Percentiles rank a stretch among this genome's conserved stretches.
Evolutionary conservation across 768 basidiomycete genomes (phyloP).

Genomic region (Boletus reticuloceps): DNA sequence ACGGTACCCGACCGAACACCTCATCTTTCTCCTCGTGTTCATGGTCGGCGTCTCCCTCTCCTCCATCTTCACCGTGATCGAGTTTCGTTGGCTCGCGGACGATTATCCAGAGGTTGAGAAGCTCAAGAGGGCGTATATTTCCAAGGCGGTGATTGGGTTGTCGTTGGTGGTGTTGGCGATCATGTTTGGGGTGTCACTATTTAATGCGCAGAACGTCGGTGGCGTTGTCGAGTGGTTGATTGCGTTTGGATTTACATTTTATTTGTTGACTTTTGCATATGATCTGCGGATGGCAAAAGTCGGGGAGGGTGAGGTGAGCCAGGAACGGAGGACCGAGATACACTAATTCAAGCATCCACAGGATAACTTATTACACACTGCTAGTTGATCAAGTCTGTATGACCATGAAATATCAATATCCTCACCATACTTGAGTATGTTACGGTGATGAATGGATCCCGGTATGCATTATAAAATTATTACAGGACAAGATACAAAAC

Average conservation of each 20-base stretch:
- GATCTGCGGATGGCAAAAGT: slow-evolving; percentile 61
- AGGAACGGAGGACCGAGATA: not conserved
- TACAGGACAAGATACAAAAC: too few species aligned
- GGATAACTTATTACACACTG: too few species aligned
- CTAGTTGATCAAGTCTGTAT: too few species aligned
- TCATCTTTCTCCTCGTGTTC: slow-evolving; percentile 67
- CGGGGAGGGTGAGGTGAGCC: not conserved
- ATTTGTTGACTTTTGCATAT: slow-evolving; percentile 68
- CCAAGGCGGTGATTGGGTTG: slow-evolving; percentile 59
- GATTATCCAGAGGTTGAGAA: slow-evolving; percentile 45
- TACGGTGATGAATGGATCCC: too few species aligned
- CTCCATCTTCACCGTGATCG: slow-evolving; percentile 70
- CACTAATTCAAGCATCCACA: not conserved
- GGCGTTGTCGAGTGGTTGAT: slow-evolving; percentile 77
- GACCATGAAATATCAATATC: too few species aligned
- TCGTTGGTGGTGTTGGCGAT: slow-evolving; percentile 60
- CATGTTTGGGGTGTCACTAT: slow-evolving; percentile 58
- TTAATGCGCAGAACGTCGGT: slow-evolving; percentile 44
- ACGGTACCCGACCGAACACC: slow-evolving; percentile 49
- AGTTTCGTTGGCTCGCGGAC: slow-evolving; percentile 66
- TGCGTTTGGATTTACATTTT: slow-evolving; percentile 69
- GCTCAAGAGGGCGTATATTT: slow-evolving; percentile 53
- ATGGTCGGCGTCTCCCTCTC: slow-evolving; percentile 69
- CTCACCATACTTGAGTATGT: too few species aligned
- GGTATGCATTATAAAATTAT: too few species aligned